These are phyloP conservation scores for Pseudocercospora pini-densiflorae DNA, from an alignment of 2,329 filamentous ascomycete species.

Conservation along the genomic window DNA sequence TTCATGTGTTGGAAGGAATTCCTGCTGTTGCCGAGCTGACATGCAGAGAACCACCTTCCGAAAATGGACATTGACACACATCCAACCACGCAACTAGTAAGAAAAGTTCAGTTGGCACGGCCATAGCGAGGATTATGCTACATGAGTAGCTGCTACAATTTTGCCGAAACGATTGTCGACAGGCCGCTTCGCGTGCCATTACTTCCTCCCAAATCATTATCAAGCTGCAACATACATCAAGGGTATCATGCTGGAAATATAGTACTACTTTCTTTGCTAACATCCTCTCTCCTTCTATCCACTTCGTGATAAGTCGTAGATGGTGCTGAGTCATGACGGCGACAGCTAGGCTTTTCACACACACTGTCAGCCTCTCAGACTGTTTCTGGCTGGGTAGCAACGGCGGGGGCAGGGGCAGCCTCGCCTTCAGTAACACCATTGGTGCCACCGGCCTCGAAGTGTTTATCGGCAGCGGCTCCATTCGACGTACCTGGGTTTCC, in stretches of 20 bases:
- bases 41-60: background rate
- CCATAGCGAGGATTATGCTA: background rate
- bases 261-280: background rate
- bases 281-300: background rate
- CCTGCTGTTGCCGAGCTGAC: background rate
- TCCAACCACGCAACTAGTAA: background rate
- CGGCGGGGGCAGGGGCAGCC: background rate
- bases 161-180: background rate
- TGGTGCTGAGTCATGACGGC: background rate
- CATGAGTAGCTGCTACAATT: background rate
- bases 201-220: background rate
- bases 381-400: background rate
- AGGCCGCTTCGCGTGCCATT: background rate
- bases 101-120: background rate
- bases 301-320: background rate
- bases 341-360: slow-evolving; percentile 1
- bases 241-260: slow-evolving; percentile 7
- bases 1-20: background rate
- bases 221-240: background rate
- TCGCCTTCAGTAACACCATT: slow-evolving; percentile 13
- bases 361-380: background rate
- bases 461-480: slow-evolving; percentile 12
- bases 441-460: background rate
- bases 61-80: background rate
- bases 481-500: slow-evolving; percentile 1